Conservation (phyloP, 108 stramenopile genomes). For the Pseudonitzschia multistriata region DNA sequence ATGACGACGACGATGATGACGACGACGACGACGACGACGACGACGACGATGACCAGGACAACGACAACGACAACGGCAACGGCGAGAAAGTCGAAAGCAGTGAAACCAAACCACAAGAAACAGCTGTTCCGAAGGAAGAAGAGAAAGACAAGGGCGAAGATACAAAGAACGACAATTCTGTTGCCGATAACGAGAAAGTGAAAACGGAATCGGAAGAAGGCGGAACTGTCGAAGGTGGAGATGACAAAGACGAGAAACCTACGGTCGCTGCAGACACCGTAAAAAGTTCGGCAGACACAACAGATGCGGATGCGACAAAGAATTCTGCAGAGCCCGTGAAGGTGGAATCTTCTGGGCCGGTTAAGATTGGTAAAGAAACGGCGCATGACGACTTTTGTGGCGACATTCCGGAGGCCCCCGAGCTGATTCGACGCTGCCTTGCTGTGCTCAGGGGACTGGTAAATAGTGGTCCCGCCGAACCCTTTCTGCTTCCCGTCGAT, state of each 20-base stretch:
- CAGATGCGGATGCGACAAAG: background rate
- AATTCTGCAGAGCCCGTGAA: constrained; percentile 1
- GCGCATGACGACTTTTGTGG: constrained; percentile 76
- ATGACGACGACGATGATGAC: constrained; percentile 77
- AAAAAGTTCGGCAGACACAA: background rate
- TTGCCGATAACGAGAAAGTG: constrained; percentile 16
- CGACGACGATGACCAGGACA: constrained; percentile 3
- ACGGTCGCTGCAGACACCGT: background rate
- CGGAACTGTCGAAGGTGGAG: background rate
- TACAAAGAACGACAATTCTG: constrained; percentile 52
- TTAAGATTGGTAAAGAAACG: constrained; percentile 51
- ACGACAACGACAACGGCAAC: background rate
- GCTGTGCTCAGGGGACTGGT: constrained; percentile 76
- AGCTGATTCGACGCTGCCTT: constrained; percentile 80
- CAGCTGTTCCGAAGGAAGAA: constrained; percentile 24
- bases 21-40: constrained; percentile 34
- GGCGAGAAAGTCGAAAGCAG: background rate
- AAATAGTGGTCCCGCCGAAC: constrained; percentile 57
- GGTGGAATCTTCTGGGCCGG: constrained; percentile 12
- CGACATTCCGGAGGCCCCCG: constrained; percentile 74
- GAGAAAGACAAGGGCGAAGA: constrained; percentile 39
- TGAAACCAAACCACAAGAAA: constrained; percentile 2
- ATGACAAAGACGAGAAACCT: constrained; percentile 2
- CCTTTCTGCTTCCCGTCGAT: constrained; percentile 83
- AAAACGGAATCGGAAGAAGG: background rate